Percentiles rank a stretch among this genome's conserved stretches.
phyloP scores from a whole-genome alignment of 2,329 filamentous ascomycete species.

The Diplocarpon rosae region DNA sequence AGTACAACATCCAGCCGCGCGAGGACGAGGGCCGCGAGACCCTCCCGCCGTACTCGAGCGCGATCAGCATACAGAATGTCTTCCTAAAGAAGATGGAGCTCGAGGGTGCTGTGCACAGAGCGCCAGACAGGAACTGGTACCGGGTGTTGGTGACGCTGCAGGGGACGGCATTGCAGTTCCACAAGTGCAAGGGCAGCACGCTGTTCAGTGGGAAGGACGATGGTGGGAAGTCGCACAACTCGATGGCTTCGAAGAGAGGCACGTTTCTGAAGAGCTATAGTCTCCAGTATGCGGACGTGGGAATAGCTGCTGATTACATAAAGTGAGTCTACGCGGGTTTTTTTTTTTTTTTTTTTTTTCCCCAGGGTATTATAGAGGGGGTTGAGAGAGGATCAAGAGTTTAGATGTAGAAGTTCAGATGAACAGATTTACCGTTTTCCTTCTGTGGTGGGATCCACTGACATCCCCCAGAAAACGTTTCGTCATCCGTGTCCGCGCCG shows the following conservation, averaged over 20 bases:
- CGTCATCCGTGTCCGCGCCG: constrained; percentile 60
- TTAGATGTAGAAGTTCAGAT: too few species aligned
- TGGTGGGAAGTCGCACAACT: constrained; percentile 39
- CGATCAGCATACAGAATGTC: constrained; percentile 43
- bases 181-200: constrained; percentile 50
- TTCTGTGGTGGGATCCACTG: constrained; percentile 1
- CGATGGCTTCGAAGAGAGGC: constrained; percentile 40
- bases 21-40: constrained; percentile 33
- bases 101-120: constrained; percentile 50
- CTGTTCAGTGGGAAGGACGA: constrained; percentile 37
- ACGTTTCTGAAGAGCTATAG: constrained; percentile 57
- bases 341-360: too few species aligned
- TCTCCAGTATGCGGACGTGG: constrained; percentile 63
- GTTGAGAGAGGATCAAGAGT: too few species aligned
- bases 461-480: constrained; percentile 33
- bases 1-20: constrained; percentile 27
- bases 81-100: constrained; percentile 57
- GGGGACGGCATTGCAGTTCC: constrained; percentile 57
- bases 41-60: constrained; percentile 46
- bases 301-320: constrained; percentile 60
- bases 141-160: constrained; percentile 51
- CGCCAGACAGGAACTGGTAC: constrained; percentile 52
- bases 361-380: too few species aligned
- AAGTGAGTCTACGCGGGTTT: constrained; percentile 39
- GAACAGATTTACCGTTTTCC: too few species aligned